These are phyloP conservation scores for Colletotrichum camelliae DNA, from an alignment of 2,329 filamentous ascomycete species.

Conservation along the genomic window DNA sequence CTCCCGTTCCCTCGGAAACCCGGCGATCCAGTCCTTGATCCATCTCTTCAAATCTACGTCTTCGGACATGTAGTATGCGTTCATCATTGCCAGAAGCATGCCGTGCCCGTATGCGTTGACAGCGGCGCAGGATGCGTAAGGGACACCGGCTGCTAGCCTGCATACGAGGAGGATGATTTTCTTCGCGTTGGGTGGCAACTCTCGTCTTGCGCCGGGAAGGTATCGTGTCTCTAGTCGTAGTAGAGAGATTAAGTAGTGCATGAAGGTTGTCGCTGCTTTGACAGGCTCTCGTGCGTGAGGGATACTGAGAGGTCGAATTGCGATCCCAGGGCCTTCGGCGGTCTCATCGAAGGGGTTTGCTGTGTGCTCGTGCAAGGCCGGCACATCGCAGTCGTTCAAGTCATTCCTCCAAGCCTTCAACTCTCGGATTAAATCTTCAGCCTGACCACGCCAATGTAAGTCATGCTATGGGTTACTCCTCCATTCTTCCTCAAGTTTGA, in stretches of 20 bases:
- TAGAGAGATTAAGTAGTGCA: conserved; percentile 3
- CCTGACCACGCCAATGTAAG: not conserved
- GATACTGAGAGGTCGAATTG: not conserved
- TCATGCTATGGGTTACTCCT: conserved; percentile 5
- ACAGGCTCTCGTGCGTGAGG: not conserved
- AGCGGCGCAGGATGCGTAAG: not conserved
- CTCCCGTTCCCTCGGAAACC: not conserved
- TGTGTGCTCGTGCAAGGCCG: not conserved
- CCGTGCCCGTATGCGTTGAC: not conserved
- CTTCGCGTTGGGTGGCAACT: not conserved
- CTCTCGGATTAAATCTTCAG: not conserved
- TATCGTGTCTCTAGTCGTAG: not conserved
- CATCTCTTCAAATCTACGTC: not conserved
- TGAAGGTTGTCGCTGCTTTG: not conserved
- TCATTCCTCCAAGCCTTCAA: not conserved
- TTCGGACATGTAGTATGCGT: conserved; percentile 1
- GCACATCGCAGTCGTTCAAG: not conserved
- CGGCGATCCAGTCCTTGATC: conserved; percentile 2
- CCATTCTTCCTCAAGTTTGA: conserved; percentile 9
- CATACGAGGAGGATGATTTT: not conserved
- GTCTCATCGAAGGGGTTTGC: not conserved
- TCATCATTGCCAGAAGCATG: conserved; percentile 1
- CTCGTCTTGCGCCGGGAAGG: not conserved
- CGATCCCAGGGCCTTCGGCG: not conserved
- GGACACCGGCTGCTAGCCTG: not conserved